phyloP scores from a whole-genome alignment of 768 basidiomycete species.

The Daedaleopsis sinensis region DNA sequence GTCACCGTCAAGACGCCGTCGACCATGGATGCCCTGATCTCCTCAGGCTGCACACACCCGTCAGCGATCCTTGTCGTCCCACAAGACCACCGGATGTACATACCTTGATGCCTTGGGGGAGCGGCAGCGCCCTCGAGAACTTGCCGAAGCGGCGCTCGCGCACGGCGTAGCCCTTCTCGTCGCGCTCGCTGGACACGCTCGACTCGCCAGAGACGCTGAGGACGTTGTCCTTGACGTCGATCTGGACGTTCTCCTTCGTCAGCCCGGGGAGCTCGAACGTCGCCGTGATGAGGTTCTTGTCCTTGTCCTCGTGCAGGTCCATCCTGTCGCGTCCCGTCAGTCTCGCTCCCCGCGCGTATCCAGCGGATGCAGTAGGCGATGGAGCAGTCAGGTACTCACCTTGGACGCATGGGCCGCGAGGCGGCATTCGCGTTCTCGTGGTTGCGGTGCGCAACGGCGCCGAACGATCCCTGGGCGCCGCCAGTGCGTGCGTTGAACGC shows the following conservation, averaged over 20 bases:
- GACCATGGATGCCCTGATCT: slow-evolving; percentile 47
- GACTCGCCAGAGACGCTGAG: slow-evolving; percentile 55
- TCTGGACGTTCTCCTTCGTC: slow-evolving; percentile 49
- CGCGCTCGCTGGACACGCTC: slow-evolving; percentile 35
- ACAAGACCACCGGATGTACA: background rate
- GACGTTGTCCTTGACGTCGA: slow-evolving; percentile 52
- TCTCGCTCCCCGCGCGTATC: background rate
- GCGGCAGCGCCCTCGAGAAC: slow-evolving; percentile 28
- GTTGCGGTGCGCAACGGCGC: slow-evolving; percentile 1
- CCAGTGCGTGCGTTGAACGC: slow-evolving; percentile 30
- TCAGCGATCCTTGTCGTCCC: background rate
- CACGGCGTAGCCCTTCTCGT: slow-evolving; percentile 38
- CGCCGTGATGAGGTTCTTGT: slow-evolving; percentile 52
- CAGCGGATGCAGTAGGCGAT: background rate
- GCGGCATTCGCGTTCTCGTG: slow-evolving; percentile 7
- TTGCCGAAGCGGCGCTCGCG: slow-evolving; percentile 33
- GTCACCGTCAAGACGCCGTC: slow-evolving; percentile 49
- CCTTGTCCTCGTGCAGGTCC: slow-evolving; percentile 49
- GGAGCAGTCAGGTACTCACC: slow-evolving; percentile 12
- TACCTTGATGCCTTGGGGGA: slow-evolving; percentile 33
- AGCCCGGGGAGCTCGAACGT: slow-evolving; percentile 60
- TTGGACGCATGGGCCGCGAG: slow-evolving; percentile 22
- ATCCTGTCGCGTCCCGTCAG: slow-evolving; percentile 37
- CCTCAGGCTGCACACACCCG: slow-evolving; percentile 23
- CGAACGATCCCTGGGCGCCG: background rate